Percentiles rank a stretch among this genome's conserved stretches.
These are phyloP conservation scores for Leccinum barrowsii DNA, from an alignment of 768 basidiomycete species.

Conservation along the genomic window DNA sequence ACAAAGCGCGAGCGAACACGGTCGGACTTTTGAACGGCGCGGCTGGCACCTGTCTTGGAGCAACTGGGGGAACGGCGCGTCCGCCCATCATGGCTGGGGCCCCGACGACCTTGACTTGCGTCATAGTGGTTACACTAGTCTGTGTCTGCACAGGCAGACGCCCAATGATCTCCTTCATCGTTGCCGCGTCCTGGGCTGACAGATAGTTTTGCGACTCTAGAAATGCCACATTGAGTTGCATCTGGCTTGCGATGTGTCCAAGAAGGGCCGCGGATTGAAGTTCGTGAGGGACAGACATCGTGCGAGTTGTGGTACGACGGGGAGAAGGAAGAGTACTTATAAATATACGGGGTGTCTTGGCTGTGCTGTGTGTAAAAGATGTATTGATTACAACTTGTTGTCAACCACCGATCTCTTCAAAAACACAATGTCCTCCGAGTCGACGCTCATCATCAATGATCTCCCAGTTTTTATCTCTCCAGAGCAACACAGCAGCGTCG, in stretches of 20 bases:
- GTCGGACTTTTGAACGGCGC: conserved; percentile 2
- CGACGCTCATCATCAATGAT: conserved; percentile 34
- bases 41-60: conserved; percentile 9
- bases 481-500: conserved; percentile 65
- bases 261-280: conserved; percentile 44
- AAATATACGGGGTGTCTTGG: conserved; percentile 10
- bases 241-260: conserved; percentile 54
- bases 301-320: not conserved
- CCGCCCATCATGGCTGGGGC: not conserved
- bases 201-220: conserved; percentile 54
- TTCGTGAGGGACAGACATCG: conserved; percentile 26
- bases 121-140: conserved; percentile 8
- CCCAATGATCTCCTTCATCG: conserved; percentile 41
- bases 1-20: conserved; percentile 51
- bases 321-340: not conserved
- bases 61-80: conserved; percentile 16
- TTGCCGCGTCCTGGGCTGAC: conserved; percentile 42
- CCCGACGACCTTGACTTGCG: conserved; percentile 9
- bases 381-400: not conserved
- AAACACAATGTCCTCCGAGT: conserved; percentile 7
- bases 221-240: conserved; percentile 56
- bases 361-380: conserved; percentile 7
- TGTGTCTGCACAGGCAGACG: conserved; percentile 37
- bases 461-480: conserved; percentile 47
- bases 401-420: not conserved